Evolutionary conservation across 2,329 filamentous ascomycete genomes (phyloP).

Genomic region (Lachnum nothofagi): DNA sequence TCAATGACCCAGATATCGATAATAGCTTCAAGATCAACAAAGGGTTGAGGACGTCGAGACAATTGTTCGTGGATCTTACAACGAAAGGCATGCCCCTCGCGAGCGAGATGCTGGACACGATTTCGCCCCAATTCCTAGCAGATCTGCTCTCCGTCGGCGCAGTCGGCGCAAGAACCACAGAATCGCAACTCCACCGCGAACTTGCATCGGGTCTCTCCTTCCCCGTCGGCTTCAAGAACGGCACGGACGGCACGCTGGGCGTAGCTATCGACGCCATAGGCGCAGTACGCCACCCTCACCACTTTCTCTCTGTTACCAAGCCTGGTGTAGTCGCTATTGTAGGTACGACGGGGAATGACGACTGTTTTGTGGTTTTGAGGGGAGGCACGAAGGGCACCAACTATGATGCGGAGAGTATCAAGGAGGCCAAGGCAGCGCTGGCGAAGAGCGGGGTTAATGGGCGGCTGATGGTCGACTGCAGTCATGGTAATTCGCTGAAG

Average conservation of each 20-base stretch:
- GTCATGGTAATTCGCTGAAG: conserved; percentile 92
- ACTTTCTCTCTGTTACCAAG: conserved; percentile 97
- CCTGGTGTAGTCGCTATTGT: conserved; percentile 92
- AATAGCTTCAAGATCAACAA: conserved; percentile 99
- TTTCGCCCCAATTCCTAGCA: conserved; percentile 92
- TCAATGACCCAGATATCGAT: conserved; percentile 98
- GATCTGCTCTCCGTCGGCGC: conserved; percentile 89
- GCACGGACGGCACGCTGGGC: conserved; percentile 82
- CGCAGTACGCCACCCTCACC: conserved; percentile 83
- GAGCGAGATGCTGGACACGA: conserved; percentile 96
- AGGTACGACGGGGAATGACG: conserved; percentile 87
- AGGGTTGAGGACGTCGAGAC: conserved; percentile 76
- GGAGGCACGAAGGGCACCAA: conserved; percentile 93
- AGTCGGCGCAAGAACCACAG: conserved; percentile 91
- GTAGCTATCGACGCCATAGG: conserved; percentile 96
- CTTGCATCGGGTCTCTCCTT: conserved; percentile 90
- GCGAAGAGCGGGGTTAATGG: conserved; percentile 67
- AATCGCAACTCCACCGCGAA: conserved; percentile 92
- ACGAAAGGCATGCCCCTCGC: conserved; percentile 91
- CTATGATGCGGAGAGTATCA: conserved; percentile 80
- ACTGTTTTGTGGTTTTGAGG: conserved; percentile 93
- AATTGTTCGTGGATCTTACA: conserved; percentile 91
- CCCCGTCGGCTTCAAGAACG: conserved; percentile 99
- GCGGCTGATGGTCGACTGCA: conserved; percentile 95
- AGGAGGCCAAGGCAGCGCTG: conserved; percentile 74